Evolutionary conservation across 1,284 basidiomycete species (phyloP).

Genomic region (Ceratobasidium papillatum): DNA sequence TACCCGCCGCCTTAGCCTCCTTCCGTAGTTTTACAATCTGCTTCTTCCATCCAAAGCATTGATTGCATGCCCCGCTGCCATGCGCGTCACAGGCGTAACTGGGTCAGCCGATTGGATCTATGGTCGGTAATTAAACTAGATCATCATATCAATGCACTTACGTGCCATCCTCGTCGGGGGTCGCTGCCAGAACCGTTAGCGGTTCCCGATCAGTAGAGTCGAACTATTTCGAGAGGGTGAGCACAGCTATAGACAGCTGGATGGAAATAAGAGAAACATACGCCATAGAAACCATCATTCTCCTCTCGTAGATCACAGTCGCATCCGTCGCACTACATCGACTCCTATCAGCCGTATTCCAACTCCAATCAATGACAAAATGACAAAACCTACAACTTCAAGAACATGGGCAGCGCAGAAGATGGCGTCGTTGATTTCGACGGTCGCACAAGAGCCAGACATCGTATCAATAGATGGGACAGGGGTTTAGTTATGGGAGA

Average conservation of each 20-base stretch:
- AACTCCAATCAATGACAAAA: too few species aligned
- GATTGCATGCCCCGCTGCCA: slow-evolving; percentile 52
- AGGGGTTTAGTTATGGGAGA: too few species aligned
- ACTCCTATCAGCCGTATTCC: background rate
- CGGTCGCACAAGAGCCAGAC: too few species aligned
- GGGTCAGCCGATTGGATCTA: too few species aligned
- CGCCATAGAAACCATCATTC: slow-evolving; percentile 54
- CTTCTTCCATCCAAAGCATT: slow-evolving; percentile 57
- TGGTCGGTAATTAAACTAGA: too few species aligned
- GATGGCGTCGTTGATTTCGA: slow-evolving; percentile 56
- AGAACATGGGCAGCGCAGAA: slow-evolving; percentile 54
- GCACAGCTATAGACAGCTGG: background rate
- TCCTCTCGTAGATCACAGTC: slow-evolving; percentile 53
- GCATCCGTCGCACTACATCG: slow-evolving; percentile 49
- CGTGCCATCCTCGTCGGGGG: slow-evolving; percentile 51
- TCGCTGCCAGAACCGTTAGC: slow-evolving; percentile 52
- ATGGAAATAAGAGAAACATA: slow-evolving; percentile 41
- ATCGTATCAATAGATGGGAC: too few species aligned
- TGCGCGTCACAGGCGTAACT: slow-evolving; percentile 54
- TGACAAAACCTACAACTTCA: slow-evolving; percentile 49
- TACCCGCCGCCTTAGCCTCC: slow-evolving; percentile 46
- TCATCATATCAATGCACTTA: too few species aligned
- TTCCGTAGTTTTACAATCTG: slow-evolving; percentile 53
- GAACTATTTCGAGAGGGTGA: slow-evolving; percentile 48
- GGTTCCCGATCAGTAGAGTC: slow-evolving; percentile 48